phyloP scores from a whole-genome alignment of 1,284 basidiomycete species.

The Cryptococcus deneoformans region DNA sequence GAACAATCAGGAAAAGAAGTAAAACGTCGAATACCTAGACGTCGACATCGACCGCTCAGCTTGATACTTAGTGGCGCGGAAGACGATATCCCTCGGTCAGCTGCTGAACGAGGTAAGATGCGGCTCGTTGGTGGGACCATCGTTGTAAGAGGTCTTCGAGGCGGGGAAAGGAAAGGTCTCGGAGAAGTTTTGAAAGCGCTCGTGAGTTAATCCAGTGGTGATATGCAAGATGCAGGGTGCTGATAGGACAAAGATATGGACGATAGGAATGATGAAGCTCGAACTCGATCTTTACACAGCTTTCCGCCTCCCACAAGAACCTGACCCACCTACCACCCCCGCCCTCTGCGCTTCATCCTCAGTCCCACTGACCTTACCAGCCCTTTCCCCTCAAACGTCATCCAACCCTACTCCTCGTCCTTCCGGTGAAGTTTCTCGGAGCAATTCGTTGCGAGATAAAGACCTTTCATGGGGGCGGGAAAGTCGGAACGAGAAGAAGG shows the following conservation, averaged over 20 bases:
- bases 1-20: not conserved
- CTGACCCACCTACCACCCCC: not conserved
- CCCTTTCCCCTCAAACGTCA: constrained; percentile 12
- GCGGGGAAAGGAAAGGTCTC: constrained; percentile 20
- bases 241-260: constrained; percentile 20
- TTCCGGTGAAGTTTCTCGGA: not conserved
- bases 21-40: no score
- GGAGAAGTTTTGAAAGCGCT: constrained; percentile 21
- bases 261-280: constrained; percentile 25
- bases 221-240: not conserved
- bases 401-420: not conserved
- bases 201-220: constrained; percentile 15
- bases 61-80: constrained; percentile 18
- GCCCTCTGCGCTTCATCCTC: no score
- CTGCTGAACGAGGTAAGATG: constrained; percentile 9
- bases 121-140: constrained; percentile 33
- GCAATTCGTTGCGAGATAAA: no score
- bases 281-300: constrained; percentile 33
- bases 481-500: constrained; percentile 1
- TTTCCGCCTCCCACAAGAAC: constrained; percentile 29
- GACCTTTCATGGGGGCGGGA: no score
- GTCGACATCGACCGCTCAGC: not conserved
- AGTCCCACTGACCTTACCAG: constrained; percentile 5
- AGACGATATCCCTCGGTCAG: constrained; percentile 21
- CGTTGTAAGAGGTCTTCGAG: constrained; percentile 19